Evolutionary conservation across 352 stramenopile species (phyloP).

Genomic region (Globisporangium nodosum): DNA sequence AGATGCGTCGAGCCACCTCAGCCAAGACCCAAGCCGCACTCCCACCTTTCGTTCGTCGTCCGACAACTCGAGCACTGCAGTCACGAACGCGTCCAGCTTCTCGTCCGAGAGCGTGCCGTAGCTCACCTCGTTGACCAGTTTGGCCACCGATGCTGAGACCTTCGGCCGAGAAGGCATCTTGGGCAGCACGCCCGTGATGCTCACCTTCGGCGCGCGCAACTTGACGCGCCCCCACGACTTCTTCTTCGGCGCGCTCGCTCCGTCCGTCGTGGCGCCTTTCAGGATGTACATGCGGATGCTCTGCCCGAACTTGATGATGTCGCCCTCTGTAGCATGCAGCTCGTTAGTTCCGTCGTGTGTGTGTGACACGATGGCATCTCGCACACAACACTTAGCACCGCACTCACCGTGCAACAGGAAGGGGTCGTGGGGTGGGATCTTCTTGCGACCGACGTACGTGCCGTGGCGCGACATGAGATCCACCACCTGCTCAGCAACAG

Average conservation of each 20-base stretch:
- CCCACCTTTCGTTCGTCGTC: constrained; percentile 63
- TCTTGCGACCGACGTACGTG: constrained; percentile 78
- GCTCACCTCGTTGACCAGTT: constrained; percentile 83
- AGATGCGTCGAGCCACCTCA: not conserved
- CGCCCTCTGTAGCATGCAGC: constrained; percentile 40
- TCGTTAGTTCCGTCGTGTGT: not conserved
- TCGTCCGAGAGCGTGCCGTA: constrained; percentile 70
- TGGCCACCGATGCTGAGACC: constrained; percentile 48
- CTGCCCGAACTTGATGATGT: constrained; percentile 84
- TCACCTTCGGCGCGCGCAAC: constrained; percentile 65
- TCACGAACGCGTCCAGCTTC: constrained; percentile 65
- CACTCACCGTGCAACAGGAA: constrained; percentile 67
- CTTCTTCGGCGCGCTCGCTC: constrained; percentile 67
- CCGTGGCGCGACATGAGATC: constrained; percentile 87
- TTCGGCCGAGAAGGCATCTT: constrained; percentile 61
- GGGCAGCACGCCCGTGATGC: constrained; percentile 61
- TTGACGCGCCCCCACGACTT: constrained; percentile 77
- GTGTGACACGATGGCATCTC: no score
- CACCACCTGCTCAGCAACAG: constrained; percentile 48
- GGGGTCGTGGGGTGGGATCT: constrained; percentile 82
- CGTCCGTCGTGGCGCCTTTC: constrained; percentile 58
- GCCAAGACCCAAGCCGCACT: not conserved
- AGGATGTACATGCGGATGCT: constrained; percentile 83
- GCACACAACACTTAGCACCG: no score
- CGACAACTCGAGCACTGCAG: constrained; percentile 59